Evolutionary conservation across 2,329 filamentous ascomycete species (phyloP).

Genomic region (Macroventuria anomochaeta): DNA sequence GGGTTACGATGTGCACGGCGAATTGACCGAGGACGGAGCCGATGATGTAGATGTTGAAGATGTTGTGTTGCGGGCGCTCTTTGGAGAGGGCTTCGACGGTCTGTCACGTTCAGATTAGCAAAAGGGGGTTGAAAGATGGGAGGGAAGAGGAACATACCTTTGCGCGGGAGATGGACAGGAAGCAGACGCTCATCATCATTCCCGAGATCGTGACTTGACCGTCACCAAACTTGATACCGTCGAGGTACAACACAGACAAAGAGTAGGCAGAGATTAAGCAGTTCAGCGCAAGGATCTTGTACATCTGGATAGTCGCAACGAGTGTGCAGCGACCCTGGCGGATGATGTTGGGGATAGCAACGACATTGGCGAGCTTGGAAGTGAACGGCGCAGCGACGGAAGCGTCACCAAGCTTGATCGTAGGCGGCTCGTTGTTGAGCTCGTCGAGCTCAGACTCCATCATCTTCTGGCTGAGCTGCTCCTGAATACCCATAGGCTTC

Average conservation of each 20-base stretch:
- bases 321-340: slow-evolving; percentile 96
- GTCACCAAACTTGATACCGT: slow-evolving; percentile 99
- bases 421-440: slow-evolving; percentile 82
- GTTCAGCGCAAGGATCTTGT: slow-evolving; percentile 98
- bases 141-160: slow-evolving; percentile 61
- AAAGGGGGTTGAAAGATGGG: slow-evolving; percentile 4
- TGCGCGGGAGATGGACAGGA: slow-evolving; percentile 96
- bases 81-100: slow-evolving; percentile 95
- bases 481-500: slow-evolving; percentile 74
- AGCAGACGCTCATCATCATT: slow-evolving; percentile 99
- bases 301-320: slow-evolving; percentile 99
- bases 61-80: slow-evolving; percentile 96
- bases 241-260: slow-evolving; percentile 91
- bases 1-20: slow-evolving; percentile 88
- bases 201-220: slow-evolving; percentile 98
- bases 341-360: slow-evolving; percentile 98
- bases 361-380: slow-evolving; percentile 94
- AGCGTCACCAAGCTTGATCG: slow-evolving; percentile 95
- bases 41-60: slow-evolving; percentile 99
- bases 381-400: slow-evolving; percentile 98
- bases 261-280: slow-evolving; percentile 98
- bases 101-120: slow-evolving; percentile 50
- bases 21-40: slow-evolving; percentile 97
- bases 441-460: slow-evolving; percentile 84
- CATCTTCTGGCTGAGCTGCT: slow-evolving; percentile 82